Evolutionary conservation across 192 early-diverging fungal species (phyloP).

Genomic region (Piromyces sp.): DNA sequence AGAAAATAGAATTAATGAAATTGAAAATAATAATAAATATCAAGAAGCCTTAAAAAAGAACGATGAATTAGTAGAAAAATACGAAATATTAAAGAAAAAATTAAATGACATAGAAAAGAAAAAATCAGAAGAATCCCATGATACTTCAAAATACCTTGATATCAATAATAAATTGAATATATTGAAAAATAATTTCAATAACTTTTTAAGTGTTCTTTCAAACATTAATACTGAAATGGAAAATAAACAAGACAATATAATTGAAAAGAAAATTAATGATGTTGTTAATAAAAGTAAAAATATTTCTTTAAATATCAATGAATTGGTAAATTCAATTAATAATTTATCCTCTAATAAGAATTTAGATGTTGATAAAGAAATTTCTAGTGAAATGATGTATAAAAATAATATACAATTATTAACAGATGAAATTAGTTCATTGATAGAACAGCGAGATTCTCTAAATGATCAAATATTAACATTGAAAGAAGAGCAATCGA

Average conservation of each 20-base stretch:
- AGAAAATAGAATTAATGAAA: neutral
- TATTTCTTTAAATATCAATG: neutral
- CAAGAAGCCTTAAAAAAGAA: neutral
- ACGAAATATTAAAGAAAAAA: neutral
- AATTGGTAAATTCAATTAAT: neutral
- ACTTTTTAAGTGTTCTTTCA: neutral
- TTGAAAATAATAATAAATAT: neutral
- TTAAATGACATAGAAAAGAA: neutral
- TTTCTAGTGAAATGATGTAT: neutral
- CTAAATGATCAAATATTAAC: neutral
- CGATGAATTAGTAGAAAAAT: neutral
- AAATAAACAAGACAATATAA: too few species aligned
- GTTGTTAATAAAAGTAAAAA: neutral
- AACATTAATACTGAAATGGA: neutral
- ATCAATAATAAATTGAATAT: neutral
- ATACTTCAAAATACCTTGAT: neutral
- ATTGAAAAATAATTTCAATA: neutral
- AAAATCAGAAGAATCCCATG: neutral
- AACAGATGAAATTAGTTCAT: neutral
- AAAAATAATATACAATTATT: neutral
- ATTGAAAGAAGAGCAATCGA: neutral
- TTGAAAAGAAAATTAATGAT: neutral
- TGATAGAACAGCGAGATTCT: neutral
- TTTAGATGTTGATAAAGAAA: neutral
- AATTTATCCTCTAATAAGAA: neutral